Evolutionary conservation across 371 early-diverging fungal species (phyloP), one percentile per base, ranked within the genome.

Genomic region (Paraphysoderma sedebokerense): DNA sequence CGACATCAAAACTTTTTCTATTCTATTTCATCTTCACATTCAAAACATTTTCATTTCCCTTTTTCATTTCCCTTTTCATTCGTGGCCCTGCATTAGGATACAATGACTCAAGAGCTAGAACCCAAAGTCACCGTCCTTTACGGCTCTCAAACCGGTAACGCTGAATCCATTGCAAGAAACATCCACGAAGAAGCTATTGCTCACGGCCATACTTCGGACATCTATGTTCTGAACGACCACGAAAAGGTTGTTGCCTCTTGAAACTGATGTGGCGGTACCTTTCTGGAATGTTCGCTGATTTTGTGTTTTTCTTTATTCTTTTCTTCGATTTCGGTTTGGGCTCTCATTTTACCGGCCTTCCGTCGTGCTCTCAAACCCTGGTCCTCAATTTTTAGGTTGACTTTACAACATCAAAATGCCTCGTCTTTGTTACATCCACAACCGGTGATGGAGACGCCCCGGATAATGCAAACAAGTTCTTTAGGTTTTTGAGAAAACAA

Each of bases 371-470:
- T 3, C 7, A 11, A 15, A 20, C 31, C 9, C 23, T 46, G 22
- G 46, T 38, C 11, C 35, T 39, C 19, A 28, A 39, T 28, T 6
- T 26, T 28, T 20, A 58, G 56, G 61, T 49, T 33, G 20, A 46
- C 24, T 51, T 58, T 26, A 11, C 50, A 4, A 40, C 8, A 8
- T 31, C 37, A 48, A 45, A 37, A 45, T 46, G 79, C 2, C 58
- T 82, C 1, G 78, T 93, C 41, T 66, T 87, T 51, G 81, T 93
- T 0, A 63, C 75, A 31, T 87, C 91, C 8, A 90, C 86, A n/a
- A 90, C 91, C 0, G 95, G 92, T 15, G 91, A 93, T 59, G 95
- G 95, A 19, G 95, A 93, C 55, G 81, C 91, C 29, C 95, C 95
- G 4, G 89, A 89, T 56, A 90, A 92, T 62, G 68, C 87, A 0